A percentile compares a stretch with the other conserved stretches of the same genome.
phyloP scores from a whole-genome alignment of 2,329 filamentous ascomycete species.

The Fusarium beomiforme region DNA sequence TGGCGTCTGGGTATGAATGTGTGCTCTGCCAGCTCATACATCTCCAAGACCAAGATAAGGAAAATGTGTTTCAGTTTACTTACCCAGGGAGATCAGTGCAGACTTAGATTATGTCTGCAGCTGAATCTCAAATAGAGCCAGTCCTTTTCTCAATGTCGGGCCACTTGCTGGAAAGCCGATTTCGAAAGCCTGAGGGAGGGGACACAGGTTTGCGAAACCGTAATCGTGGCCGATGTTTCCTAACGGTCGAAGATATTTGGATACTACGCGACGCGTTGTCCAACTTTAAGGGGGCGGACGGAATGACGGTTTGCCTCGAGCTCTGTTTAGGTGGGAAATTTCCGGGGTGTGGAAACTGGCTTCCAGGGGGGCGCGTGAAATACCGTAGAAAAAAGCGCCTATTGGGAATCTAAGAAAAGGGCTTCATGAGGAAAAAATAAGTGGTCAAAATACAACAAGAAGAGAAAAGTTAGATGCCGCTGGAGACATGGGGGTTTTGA shows the following conservation, averaged over 20 bases:
- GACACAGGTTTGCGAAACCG: conserved; percentile 31
- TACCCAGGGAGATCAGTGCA: conserved; percentile 70
- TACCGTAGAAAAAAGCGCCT: conserved; percentile 21
- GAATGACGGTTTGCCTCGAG: conserved; percentile 36
- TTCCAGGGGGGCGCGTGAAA: conserved; percentile 37
- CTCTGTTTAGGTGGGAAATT: conserved; percentile 36
- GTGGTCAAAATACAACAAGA: conserved; percentile 35
- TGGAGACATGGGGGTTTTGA: conserved; percentile 45
- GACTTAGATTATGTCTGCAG: conserved; percentile 67
- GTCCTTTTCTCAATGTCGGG: conserved; percentile 43
- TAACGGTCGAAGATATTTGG: conserved; percentile 27
- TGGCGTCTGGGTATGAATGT: conserved; percentile 38
- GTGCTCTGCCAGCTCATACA: conserved; percentile 33
- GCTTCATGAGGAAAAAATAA: conserved; percentile 45
- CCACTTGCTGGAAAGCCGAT: conserved; percentile 38
- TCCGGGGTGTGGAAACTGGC: conserved; percentile 38
- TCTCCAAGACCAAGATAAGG: conserved; percentile 19
- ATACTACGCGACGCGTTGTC: conserved; percentile 50
- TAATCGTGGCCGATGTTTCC: conserved; percentile 25
- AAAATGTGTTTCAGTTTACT: conserved; percentile 35
- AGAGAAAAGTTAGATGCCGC: conserved; percentile 41
- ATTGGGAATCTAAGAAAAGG: conserved; percentile 37
- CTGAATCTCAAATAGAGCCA: conserved; percentile 59
- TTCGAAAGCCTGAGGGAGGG: conserved; percentile 36
- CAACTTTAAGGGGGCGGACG: conserved; percentile 43